These are phyloP conservation scores for Penicillium glabrum DNA, from an alignment of 2,329 filamentous ascomycete species.

Conservation along the genomic window DNA sequence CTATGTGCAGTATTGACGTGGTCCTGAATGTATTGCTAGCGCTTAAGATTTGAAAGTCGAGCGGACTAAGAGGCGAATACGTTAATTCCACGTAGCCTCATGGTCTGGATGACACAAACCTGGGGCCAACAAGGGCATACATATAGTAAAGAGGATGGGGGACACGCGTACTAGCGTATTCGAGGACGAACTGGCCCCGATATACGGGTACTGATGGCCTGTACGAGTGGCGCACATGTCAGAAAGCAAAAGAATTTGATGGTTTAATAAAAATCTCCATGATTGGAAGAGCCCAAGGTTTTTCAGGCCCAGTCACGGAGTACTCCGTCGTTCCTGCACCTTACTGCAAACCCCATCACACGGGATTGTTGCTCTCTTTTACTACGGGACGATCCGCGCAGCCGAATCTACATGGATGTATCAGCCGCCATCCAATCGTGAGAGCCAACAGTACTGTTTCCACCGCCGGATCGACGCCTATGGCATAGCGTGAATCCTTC, in stretches of 20 bases:
- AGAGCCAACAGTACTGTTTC: background rate
- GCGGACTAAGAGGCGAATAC: too few species aligned
- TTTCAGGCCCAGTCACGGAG: background rate
- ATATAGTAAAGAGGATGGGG: background rate
- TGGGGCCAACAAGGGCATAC: background rate
- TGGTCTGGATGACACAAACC: too few species aligned
- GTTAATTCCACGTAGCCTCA: too few species aligned
- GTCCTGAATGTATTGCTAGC: background rate
- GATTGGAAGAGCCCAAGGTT: background rate
- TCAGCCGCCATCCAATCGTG: background rate
- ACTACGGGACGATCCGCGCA: constrained; percentile 12
- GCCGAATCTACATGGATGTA: constrained; percentile 1
- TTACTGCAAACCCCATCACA: background rate
- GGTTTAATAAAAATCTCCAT: background rate
- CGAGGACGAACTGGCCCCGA: background rate
- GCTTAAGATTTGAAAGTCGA: background rate
- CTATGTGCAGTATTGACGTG: background rate
- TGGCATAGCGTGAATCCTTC: constrained; percentile 1
- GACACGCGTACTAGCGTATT: background rate
- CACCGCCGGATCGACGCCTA: background rate
- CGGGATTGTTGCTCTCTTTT: background rate
- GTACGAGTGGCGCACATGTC: background rate
- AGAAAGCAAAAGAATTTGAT: background rate
- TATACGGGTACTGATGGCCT: background rate
- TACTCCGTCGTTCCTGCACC: background rate